phyloP scores from a whole-genome alignment of 31 red algal genomes.

The Asparagopsis taxiformis region DNA sequence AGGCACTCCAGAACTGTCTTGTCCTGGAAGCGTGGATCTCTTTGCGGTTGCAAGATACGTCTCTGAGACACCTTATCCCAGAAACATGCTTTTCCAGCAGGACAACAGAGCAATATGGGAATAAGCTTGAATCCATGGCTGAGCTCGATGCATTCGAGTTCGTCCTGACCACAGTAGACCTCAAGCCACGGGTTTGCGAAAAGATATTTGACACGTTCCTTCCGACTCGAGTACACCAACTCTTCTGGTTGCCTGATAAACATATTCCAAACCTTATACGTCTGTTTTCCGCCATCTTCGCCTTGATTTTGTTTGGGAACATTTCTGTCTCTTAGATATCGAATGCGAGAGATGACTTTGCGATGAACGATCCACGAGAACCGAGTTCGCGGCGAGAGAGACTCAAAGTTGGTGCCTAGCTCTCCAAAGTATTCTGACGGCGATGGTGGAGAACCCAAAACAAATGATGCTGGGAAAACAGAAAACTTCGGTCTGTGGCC shows the following conservation, averaged over 20 bases:
- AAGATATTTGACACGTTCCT: neutral
- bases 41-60: neutral
- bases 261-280: constrained; percentile 46
- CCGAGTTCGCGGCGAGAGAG: neutral
- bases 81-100: constrained; percentile 9
- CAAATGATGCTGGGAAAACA: constrained; percentile 6
- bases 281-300: too few species aligned
- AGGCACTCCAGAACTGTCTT: constrained; percentile 80
- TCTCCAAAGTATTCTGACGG: neutral
- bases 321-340: neutral
- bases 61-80: constrained; percentile 26
- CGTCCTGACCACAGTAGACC: constrained; percentile 24
- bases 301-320: too few species aligned
- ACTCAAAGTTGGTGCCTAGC: neutral
- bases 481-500: neutral
- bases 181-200: constrained; percentile 50
- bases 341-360: neutral
- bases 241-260: too few species aligned
- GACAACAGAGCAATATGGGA: constrained; percentile 12
- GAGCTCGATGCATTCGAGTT: constrained; percentile 8
- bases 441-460: neutral
- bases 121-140: constrained; percentile 16
- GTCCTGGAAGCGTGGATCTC: neutral
- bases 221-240: neutral
- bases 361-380: neutral